Evolutionary conservation across 768 basidiomycete species (phyloP).

Genomic region (Trametes sanguinea): DNA sequence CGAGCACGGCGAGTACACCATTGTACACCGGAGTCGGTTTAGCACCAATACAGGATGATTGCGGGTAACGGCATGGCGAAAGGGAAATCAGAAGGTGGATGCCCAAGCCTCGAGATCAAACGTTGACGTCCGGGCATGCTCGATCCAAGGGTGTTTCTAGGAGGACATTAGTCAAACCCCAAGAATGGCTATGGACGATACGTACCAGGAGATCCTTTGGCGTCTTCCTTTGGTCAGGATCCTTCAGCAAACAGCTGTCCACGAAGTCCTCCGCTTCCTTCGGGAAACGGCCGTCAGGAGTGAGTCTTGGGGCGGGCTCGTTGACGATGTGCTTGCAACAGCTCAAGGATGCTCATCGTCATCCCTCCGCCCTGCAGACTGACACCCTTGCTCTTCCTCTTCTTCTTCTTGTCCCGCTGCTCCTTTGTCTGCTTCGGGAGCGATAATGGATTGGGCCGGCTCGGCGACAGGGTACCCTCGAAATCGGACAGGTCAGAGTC

Average conservation of each 20-base stretch:
- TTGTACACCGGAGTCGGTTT: slow-evolving; percentile 1
- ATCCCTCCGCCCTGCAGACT: slow-evolving; percentile 91
- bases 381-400: slow-evolving; percentile 89
- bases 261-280: slow-evolving; percentile 81
- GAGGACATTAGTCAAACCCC: slow-evolving; percentile 1
- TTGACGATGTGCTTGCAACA: slow-evolving; percentile 98
- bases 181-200: slow-evolving; percentile 21
- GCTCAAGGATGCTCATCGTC: slow-evolving; percentile 97
- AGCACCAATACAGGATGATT: background rate
- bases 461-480: slow-evolving; percentile 78
- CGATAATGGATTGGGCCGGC: slow-evolving; percentile 53
- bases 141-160: slow-evolving; percentile 78
- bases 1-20: slow-evolving; percentile 1
- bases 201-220: slow-evolving; percentile 86
- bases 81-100: slow-evolving; percentile 57
- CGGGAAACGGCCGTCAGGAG: slow-evolving; percentile 73
- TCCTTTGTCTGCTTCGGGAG: slow-evolving; percentile 31
- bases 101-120: slow-evolving; percentile 84
- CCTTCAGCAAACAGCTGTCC: slow-evolving; percentile 88
- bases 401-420: slow-evolving; percentile 67
- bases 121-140: slow-evolving; percentile 54
- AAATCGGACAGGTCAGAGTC: slow-evolving; percentile 79
- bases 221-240: slow-evolving; percentile 78
- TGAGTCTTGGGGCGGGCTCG: slow-evolving; percentile 90
- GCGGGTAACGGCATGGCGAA: slow-evolving; percentile 22